Conservation (phyloP, 2,329 filamentous ascomycete genomes). For the Claviceps citrina region DNA sequence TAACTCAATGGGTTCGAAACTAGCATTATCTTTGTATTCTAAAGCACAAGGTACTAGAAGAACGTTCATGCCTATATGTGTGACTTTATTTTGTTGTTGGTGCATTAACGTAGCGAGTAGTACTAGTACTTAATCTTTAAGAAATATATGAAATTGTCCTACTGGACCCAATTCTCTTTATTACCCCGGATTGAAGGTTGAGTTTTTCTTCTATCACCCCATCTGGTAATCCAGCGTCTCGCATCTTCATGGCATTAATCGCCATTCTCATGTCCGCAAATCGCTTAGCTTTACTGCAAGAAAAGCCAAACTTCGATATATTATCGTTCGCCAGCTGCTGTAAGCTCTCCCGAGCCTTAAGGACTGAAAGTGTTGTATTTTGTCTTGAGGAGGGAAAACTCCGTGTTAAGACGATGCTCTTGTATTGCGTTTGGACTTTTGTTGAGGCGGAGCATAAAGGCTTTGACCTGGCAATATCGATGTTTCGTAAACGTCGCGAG, state of each 20-base stretch:
- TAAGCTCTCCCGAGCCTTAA: neutral
- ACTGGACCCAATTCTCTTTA: neutral
- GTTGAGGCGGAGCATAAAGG: neutral
- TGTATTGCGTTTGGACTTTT: neutral
- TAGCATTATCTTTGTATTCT: too few species aligned
- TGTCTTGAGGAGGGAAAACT: neutral
- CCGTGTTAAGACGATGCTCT: neutral
- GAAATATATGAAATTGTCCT: neutral
- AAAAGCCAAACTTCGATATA: neutral
- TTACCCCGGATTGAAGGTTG: neutral
- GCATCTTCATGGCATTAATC: constrained; percentile 2
- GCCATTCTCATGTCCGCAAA: constrained; percentile 5
- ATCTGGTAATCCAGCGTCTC: neutral
- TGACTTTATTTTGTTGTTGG: too few species aligned
- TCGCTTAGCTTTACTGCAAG: neutral
- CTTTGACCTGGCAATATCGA: neutral
- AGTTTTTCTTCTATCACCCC: constrained; percentile 1
- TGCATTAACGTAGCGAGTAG: too few species aligned
- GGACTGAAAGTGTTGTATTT: neutral
- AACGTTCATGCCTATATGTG: too few species aligned
- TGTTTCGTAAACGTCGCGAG: neutral
- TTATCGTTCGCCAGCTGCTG: constrained; percentile 1
- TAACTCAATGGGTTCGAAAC: constrained; percentile 19
- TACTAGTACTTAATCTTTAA: neutral
- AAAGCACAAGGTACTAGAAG: too few species aligned